Evolutionary conservation across 2,329 filamentous ascomycete genomes (phyloP).

Genomic region (Pseudogymnoascus pannorum): DNA sequence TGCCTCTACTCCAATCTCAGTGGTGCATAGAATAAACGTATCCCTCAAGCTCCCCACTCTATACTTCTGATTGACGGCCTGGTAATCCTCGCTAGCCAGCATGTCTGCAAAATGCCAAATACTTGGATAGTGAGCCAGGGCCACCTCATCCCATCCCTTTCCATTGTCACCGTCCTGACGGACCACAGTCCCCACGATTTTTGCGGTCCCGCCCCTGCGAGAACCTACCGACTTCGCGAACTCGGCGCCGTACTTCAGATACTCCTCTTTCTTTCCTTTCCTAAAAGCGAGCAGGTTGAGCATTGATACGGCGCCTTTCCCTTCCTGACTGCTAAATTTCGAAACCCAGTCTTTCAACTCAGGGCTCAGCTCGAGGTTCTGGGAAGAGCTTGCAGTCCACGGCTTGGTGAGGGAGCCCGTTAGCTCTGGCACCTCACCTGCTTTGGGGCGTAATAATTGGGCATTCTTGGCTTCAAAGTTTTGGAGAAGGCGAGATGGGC

Average conservation of each 20-base stretch:
- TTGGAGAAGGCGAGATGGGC: slow-evolving; percentile 34
- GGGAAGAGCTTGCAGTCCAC: slow-evolving; percentile 27
- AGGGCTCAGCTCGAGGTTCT: slow-evolving; percentile 47
- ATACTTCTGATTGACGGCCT: slow-evolving; percentile 46
- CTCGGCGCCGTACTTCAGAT: slow-evolving; percentile 50
- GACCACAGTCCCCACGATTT: slow-evolving; percentile 53
- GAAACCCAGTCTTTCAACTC: slow-evolving; percentile 45
- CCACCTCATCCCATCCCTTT: slow-evolving; percentile 53
- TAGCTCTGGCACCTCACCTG: slow-evolving; percentile 29
- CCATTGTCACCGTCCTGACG: slow-evolving; percentile 22
- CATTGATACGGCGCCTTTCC: slow-evolving; percentile 48
- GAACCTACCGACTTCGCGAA: slow-evolving; percentile 43
- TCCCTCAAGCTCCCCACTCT: slow-evolving; percentile 44
- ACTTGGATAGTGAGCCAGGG: slow-evolving; percentile 57
- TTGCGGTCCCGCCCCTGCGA: slow-evolving; percentile 49
- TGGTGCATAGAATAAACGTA: slow-evolving; percentile 47
- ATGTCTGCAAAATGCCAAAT: slow-evolving; percentile 56
- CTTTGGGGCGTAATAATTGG: slow-evolving; percentile 31
- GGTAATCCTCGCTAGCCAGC: slow-evolving; percentile 50
- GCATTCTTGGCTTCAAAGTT: slow-evolving; percentile 33
- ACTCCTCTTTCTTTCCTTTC: slow-evolving; percentile 42
- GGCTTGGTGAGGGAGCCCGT: slow-evolving; percentile 29
- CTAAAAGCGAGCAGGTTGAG: slow-evolving; percentile 55
- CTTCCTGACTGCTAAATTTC: slow-evolving; percentile 28
- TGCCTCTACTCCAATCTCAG: slow-evolving; percentile 35